phyloP scores from a whole-genome alignment of 2,329 filamentous ascomycete genomes.

The Hypoxylon rubiginosum region DNA sequence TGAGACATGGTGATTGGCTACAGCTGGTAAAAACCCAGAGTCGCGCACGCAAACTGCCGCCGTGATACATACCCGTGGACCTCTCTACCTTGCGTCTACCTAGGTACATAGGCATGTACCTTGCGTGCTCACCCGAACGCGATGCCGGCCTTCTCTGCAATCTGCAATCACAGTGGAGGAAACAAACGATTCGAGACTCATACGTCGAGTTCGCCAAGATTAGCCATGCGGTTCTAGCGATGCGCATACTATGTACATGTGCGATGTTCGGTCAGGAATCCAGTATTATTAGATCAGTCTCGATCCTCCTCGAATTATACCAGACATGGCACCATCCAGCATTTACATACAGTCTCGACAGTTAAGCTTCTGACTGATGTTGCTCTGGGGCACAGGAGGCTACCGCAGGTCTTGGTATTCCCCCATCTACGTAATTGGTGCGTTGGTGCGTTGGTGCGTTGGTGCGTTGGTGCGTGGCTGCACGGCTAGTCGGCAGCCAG shows the following conservation, averaged over 20 bases:
- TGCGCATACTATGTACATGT: neutral
- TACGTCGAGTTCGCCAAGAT: neutral
- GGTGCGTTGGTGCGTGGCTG: slow-evolving; percentile 7
- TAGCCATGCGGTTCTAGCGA: neutral
- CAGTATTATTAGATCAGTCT: slow-evolving; percentile 30
- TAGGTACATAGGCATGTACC: slow-evolving; percentile 6
- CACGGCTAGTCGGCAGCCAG: slow-evolving; percentile 15
- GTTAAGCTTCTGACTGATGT: slow-evolving; percentile 38
- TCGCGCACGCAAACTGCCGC: slow-evolving; percentile 31
- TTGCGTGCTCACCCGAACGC: slow-evolving; percentile 21
- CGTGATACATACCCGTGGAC: slow-evolving; percentile 15
- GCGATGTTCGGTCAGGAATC: slow-evolving; percentile 4
- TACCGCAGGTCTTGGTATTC: slow-evolving; percentile 25
- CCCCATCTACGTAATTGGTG: slow-evolving; percentile 23
- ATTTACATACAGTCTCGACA: neutral
- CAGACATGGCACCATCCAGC: slow-evolving; percentile 15
- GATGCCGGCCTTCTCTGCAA: neutral
- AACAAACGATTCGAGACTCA: neutral
- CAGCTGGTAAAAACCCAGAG: slow-evolving; percentile 12
- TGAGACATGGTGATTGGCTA: slow-evolving; percentile 26
- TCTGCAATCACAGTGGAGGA: slow-evolving; percentile 9
- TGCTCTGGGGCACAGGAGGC: slow-evolving; percentile 11
- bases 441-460: slow-evolving; percentile 20
- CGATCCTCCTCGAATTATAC: slow-evolving; percentile 19
- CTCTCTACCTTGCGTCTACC: too few species aligned